Percentiles rank a stretch among this genome's conserved stretches.
Evolutionary conservation across 177 flowering plant species (phyloP).

Genomic region (Tripterygium wilfordii): DNA sequence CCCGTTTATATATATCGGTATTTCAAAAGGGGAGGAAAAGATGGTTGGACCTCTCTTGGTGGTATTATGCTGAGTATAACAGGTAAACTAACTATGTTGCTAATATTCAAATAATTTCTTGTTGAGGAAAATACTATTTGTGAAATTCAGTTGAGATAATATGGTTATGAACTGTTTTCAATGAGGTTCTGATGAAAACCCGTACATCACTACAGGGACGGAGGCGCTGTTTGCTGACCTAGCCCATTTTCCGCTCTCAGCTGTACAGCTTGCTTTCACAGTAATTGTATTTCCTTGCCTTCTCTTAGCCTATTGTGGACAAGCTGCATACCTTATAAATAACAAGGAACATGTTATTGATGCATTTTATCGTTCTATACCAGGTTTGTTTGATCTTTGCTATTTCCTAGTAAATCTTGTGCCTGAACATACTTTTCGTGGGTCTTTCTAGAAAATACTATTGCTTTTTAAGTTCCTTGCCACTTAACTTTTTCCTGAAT

Average conservation of each 20-base stretch:
- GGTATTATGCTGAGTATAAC: constrained; percentile 94
- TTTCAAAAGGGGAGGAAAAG: constrained; percentile 49
- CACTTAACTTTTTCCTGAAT: too few species aligned
- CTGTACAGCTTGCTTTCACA: constrained; percentile 33
- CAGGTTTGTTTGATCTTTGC: constrained; percentile 34
- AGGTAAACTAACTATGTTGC: constrained; percentile 56
- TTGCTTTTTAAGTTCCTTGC: too few species aligned
- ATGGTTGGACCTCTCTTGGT: constrained; percentile 76
- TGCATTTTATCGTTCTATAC: constrained; percentile 85
- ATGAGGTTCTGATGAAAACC: not conserved
- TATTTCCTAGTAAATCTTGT: not conserved
- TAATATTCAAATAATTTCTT: too few species aligned
- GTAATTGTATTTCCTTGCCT: constrained; percentile 31
- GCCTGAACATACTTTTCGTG: too few species aligned
- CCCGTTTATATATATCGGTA: constrained; percentile 72
- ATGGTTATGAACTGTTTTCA: too few species aligned
- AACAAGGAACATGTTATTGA: constrained; percentile 55
- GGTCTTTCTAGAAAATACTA: too few species aligned
- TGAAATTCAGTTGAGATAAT: too few species aligned
- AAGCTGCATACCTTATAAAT: constrained; percentile 41
- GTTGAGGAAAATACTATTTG: too few species aligned
- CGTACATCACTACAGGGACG: constrained; percentile 18
- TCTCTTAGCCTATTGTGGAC: constrained; percentile 30
- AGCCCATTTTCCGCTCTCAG: constrained; percentile 26
- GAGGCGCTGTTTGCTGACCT: constrained; percentile 38